A percentile compares a stretch with the other conserved stretches of the same genome.
phyloP scores from a whole-genome alignment of 2,329 filamentous ascomycete species.

The Penicillium sclerotigenum region DNA sequence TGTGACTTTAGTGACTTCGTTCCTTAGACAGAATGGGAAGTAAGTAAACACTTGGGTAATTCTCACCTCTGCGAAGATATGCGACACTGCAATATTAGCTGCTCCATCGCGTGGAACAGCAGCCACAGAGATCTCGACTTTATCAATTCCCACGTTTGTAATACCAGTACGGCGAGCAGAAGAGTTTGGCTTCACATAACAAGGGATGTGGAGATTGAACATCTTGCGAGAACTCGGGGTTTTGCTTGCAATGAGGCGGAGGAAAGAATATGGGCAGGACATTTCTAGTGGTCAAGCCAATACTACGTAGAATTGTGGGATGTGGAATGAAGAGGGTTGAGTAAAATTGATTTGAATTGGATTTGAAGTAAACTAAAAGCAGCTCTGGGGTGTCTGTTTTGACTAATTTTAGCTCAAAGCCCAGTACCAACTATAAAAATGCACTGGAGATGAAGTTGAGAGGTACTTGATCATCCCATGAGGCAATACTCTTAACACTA shows the following conservation, averaged over 20 bases:
- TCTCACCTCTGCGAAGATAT: constrained; percentile 59
- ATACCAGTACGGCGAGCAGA: constrained; percentile 62
- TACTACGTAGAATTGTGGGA: neutral
- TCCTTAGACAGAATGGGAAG: neutral
- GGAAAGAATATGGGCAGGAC: constrained; percentile 2
- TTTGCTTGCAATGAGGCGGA: constrained; percentile 13
- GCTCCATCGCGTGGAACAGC: constrained; percentile 65
- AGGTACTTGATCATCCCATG: too few relatives aligned
- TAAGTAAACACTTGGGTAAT: neutral
- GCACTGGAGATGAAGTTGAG: too few relatives aligned
- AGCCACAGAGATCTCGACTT: constrained; percentile 63
- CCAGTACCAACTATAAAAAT: too few relatives aligned
- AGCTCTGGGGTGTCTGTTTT: too few relatives aligned
- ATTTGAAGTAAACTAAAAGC: neutral
- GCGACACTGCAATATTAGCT: constrained; percentile 64
- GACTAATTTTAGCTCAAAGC: too few relatives aligned
- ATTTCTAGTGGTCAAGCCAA: neutral
- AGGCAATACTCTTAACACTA: too few relatives aligned
- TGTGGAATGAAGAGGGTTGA: neutral
- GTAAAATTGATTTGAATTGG: neutral
- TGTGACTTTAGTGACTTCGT: neutral
- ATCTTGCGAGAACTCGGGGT: neutral
- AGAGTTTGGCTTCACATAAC: constrained; percentile 65
- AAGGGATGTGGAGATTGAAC: constrained; percentile 57
- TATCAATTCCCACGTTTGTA: constrained; percentile 52